Evolutionary conservation across 2,329 filamentous ascomycete genomes (phyloP).

Genomic region (Byssochlamys sp.): DNA sequence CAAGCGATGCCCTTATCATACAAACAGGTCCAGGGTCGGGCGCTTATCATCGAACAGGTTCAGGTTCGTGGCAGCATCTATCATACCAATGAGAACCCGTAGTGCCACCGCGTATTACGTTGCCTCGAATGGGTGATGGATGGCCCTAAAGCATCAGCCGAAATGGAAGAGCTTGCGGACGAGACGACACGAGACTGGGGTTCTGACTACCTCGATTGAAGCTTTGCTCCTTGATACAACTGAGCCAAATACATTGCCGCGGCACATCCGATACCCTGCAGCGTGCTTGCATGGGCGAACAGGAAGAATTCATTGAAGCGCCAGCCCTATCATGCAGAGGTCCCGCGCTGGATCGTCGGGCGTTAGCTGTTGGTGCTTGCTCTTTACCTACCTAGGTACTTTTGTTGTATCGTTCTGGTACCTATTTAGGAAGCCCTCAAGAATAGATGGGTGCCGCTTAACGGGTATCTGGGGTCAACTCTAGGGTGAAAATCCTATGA

Average conservation of each 20-base stretch:
- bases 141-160: neutral
- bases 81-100: too few species aligned
- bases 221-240: neutral
- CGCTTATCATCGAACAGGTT: too few species aligned
- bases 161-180: neutral
- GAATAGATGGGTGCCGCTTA: too few species aligned
- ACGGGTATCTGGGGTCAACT: too few species aligned
- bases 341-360: neutral
- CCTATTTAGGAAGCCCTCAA: too few species aligned
- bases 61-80: too few species aligned
- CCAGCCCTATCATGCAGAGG: neutral
- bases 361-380: neutral
- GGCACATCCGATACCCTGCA: neutral
- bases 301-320: neutral
- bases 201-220: neutral
- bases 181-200: neutral
- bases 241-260: neutral
- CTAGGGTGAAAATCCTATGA: too few species aligned
- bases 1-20: too few species aligned
- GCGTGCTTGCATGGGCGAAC: neutral
- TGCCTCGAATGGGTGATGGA: neutral
- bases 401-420: neutral
- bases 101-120: neutral
- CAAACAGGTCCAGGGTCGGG: neutral
- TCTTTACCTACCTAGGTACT: neutral